These are phyloP conservation scores for Leishmania aethiopica DNA, from an alignment of 208 protist genomes.

Conservation along the genomic window DNA sequence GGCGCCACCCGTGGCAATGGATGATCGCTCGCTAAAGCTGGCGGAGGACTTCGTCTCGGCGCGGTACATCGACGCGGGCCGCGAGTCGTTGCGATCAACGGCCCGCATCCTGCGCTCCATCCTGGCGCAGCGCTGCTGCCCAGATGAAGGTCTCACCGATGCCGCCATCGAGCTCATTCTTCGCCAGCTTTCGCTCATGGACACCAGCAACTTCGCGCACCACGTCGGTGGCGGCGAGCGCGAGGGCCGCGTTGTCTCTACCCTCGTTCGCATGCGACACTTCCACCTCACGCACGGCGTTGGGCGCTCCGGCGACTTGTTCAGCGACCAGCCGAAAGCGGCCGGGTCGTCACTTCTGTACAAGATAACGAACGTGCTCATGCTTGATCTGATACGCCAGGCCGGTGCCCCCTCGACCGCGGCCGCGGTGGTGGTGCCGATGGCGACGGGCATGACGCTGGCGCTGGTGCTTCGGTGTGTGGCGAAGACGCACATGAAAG, in stretches of 20 bases:
- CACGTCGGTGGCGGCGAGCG: constrained; percentile 97
- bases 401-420: constrained; percentile 51
- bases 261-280: constrained; percentile 85
- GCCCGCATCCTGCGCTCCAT: constrained; percentile 50
- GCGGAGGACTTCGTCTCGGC: constrained; percentile 49
- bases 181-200: constrained; percentile 94
- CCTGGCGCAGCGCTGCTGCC: constrained; percentile 89
- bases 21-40: constrained; percentile 45
- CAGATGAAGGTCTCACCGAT: constrained; percentile 89
- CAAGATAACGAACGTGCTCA: constrained; percentile 91
- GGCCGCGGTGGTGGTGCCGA: constrained; percentile 90
- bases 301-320: constrained; percentile 95
- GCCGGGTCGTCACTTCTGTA: constrained; percentile 96
- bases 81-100: constrained; percentile 47
- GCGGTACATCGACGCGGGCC: constrained; percentile 55
- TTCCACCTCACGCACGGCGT: constrained; percentile 95
- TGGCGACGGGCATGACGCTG: constrained; percentile 97
- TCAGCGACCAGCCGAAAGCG: constrained; percentile 97
- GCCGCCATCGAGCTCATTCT: constrained; percentile 88
- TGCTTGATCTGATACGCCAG: constrained; percentile 75
- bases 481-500: constrained; percentile 26
- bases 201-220: constrained; percentile 88
- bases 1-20: constrained; percentile 33
- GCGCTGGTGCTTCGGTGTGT: constrained; percentile 80
- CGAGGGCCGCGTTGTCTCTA: constrained; percentile 92